phyloP scores from a whole-genome alignment of 2,329 filamentous ascomycete genomes.

The Coniochaeta prunicola region DNA sequence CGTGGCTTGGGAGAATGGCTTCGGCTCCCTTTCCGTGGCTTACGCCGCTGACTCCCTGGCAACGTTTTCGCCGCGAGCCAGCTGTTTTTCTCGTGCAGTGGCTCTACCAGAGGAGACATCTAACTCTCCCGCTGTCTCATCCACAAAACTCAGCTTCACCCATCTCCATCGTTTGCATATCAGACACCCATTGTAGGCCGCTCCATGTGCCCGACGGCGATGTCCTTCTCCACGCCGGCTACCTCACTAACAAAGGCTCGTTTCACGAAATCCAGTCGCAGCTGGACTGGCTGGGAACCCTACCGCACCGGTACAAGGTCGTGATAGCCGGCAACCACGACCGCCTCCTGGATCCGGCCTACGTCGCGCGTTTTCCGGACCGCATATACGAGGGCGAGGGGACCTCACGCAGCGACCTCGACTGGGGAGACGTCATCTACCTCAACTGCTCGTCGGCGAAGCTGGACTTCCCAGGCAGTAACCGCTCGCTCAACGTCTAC shows the following conservation, averaged over 20 bases:
- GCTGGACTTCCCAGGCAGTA: conserved; percentile 19
- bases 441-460: conserved; percentile 20
- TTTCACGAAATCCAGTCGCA: conserved; percentile 28
- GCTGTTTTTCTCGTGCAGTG: not conserved
- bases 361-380: not conserved
- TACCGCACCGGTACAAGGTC: conserved; percentile 27
- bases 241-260: conserved; percentile 29
- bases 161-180: conserved; percentile 25
- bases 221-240: conserved; percentile 33
- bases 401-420: conserved; percentile 9
- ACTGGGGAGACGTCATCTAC: conserved; percentile 26
- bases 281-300: conserved; percentile 24
- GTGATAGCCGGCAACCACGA: conserved; percentile 17
- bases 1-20: not conserved
- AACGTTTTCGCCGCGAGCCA: not conserved
- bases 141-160: not conserved
- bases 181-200: conserved; percentile 30
- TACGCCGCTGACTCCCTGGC: not conserved
- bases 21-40: not conserved
- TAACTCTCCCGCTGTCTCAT: not conserved
- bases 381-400: conserved; percentile 8
- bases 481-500: conserved; percentile 20
- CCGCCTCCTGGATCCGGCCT: not conserved
- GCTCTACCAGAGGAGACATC: not conserved
- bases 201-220: conserved; percentile 27